Base-by-base conservation (phyloP, 352 stramenopile genomes). In the Globisporangium barbulae region DNA sequence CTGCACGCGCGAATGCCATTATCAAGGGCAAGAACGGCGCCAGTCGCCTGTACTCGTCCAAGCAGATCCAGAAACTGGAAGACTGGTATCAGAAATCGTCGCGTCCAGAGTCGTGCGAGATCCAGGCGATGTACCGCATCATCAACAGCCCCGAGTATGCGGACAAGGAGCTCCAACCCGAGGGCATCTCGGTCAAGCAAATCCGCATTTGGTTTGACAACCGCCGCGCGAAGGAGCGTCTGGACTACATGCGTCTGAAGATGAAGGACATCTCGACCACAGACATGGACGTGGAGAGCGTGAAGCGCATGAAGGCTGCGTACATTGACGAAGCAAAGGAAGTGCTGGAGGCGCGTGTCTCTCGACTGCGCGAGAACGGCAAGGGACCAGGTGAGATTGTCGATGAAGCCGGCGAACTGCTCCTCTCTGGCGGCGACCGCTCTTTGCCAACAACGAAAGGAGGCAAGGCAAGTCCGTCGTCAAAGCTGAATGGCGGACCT, bases 171-270 rank as follows among this genome's bases (percentile, higher is more conserved):
- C 69, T 95, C 50, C 86, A 95, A 62, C 84, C 86, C 5, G 86
- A 95, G 63, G 86, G 86, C 41, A 95, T 95, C 37, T 90, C 81
- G 1, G 81, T 95, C 42, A 95, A 95, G 66, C 86, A 93, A 64
- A 95, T 93, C 25, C 86, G 84, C 48, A 93, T 95, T 61, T 93
- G 84, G 86, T 95, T 95, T 68, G 86, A 95, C 62, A 95, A 95
- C 60, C 81, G 86, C 2, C 82, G 86, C 19, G 86, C 86, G 2
- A 95, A 95, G 54, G 86, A 95, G 55, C 81, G 84, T 3, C 64
- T 95, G 15, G 86, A 95, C 60, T 95, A 95, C 71, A 95, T 95
- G 86, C 84, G 86, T 37, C 54, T 95, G 44, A 93, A 95, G 72
- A 95, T 95, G 86, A 95, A 95, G 63, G 81, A 93, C 33, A 87